Base-by-base conservation (phyloP, 306 rosid genomes). In the Hippophae tibetana region DNA sequence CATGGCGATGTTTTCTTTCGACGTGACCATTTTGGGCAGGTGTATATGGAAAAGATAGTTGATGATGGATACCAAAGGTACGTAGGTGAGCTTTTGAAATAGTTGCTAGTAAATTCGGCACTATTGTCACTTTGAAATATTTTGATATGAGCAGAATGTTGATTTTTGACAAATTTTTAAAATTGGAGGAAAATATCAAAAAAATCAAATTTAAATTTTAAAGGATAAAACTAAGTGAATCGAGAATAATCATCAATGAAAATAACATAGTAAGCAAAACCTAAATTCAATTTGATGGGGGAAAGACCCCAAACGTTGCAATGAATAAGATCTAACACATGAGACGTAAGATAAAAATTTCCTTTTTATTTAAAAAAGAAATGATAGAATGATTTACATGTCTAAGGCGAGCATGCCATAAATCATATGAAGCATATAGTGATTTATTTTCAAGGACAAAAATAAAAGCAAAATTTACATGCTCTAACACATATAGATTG, bases 281-380 rank as follows among this genome's bases (percentile, higher is more conserved):
- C 10, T 12, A 9, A 38, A 11, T 9, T 12, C 9, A 26, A 40
- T 40, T 40, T 41, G 5, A 56, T 46, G 2, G 9, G 60, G 11
- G 47, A 56, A 1, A 46, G 60, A 7, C 60, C 60, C 46, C 60
- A 56, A 9, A 56, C 5, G 13, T 56, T 46, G 13, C 60, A 56
- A 56, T 56, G 23, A 56, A 56, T 42, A 6, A 56, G 46, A 13
- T 42, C 60, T 7, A 56, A 13, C 2, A 51, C 6, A 18, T 18
- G 18, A 18, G 54, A 51, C 2, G 54, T 51, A 51, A 51, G 54
- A 5, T 1, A 51, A 14, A 51, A 2, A 11, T 51, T 12, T 3
- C 54, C 54, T 51, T 51, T 51, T 51, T 51, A 51, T 11, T 51
- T n/a, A n/a, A n/a, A n/a, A n/a, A n/a, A n/a, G n/a, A n/a, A n/a